Evolutionary conservation across 2,329 filamentous ascomycete genomes (phyloP).

Genomic region (Thermochaetoides dissita): DNA sequence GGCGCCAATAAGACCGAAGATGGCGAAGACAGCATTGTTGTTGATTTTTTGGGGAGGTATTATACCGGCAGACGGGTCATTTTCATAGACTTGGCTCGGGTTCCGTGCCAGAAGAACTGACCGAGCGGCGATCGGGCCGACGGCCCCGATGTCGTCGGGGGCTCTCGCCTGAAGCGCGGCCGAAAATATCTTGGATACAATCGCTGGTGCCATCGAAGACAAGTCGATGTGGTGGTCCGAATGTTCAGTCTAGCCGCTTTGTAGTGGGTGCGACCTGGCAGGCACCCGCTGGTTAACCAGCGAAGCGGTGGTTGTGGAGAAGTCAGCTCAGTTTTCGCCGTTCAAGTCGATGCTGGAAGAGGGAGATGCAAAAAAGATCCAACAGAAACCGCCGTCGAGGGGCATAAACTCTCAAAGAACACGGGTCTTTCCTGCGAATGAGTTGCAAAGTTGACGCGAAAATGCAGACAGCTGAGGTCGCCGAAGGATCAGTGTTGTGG

Average conservation of each 20-base stretch:
- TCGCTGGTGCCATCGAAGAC: conserved; percentile 26
- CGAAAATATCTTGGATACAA: conserved; percentile 20
- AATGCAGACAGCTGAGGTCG: no score
- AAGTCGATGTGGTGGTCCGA: conserved; percentile 1
- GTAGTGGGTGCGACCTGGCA: conserved; percentile 9
- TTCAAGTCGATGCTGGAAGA: not conserved
- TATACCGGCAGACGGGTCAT: conserved; percentile 32
- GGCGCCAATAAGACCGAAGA: conserved; percentile 74
- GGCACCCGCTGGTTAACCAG: conserved; percentile 16
- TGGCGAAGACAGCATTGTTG: conserved; percentile 61
- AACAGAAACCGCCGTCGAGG: not conserved
- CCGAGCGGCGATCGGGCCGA: conserved; percentile 30
- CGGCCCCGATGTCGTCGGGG: conserved; percentile 16
- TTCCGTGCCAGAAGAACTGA: conserved; percentile 30
- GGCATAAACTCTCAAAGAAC: not conserved
- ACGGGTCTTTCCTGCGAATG: not conserved
- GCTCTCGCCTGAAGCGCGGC: conserved; percentile 10
- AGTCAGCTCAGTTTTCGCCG: no score
- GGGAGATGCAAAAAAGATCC: not conserved
- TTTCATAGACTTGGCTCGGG: conserved; percentile 16
- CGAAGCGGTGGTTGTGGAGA: conserved; percentile 5
- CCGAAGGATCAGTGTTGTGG: conserved; percentile 5
- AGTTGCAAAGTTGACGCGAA: not conserved
- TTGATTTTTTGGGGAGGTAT: conserved; percentile 43
- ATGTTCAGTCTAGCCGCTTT: not conserved